Percentiles rank a stretch among this genome's conserved stretches.
These are phyloP conservation scores for Aspergillus awamori DNA, from an alignment of 2,329 filamentous ascomycete species.

Conservation along the genomic window DNA sequence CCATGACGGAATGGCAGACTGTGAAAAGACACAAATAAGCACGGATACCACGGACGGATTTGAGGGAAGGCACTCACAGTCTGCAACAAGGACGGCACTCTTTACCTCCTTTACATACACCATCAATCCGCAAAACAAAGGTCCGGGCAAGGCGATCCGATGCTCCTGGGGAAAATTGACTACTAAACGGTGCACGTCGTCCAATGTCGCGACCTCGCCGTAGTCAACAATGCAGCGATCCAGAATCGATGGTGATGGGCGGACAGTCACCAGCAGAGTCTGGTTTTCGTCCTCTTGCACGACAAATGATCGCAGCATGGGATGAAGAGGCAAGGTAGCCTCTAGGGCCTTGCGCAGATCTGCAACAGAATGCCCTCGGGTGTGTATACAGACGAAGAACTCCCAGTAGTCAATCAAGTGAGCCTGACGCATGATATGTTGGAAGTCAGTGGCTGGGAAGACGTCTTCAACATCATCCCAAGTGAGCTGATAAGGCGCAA, in stretches of 20 bases:
- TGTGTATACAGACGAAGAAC: background rate
- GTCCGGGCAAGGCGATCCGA: background rate
- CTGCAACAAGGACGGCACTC: background rate
- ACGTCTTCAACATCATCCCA: conserved; percentile 5
- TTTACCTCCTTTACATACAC: background rate
- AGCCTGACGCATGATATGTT: background rate
- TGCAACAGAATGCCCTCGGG: background rate
- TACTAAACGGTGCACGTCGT: background rate
- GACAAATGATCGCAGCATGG: background rate
- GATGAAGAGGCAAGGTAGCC: background rate
- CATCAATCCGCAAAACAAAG: background rate
- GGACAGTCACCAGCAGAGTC: background rate
- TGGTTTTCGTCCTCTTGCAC: background rate
- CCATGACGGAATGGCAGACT: background rate
- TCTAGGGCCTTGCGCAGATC: background rate
- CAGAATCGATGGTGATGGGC: background rate
- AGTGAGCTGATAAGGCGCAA: background rate
- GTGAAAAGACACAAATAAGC: too few relatives aligned
- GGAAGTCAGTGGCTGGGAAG: background rate
- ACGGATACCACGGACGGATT: too few relatives aligned
- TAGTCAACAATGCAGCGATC: background rate
- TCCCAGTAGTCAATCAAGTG: background rate
- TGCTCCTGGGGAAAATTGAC: background rate
- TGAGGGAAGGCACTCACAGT: background rate
- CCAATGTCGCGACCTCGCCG: background rate